These are phyloP conservation scores for Nasturtium officinale DNA, from an alignment of 345 rosid genomes.

Conservation along the genomic window DNA sequence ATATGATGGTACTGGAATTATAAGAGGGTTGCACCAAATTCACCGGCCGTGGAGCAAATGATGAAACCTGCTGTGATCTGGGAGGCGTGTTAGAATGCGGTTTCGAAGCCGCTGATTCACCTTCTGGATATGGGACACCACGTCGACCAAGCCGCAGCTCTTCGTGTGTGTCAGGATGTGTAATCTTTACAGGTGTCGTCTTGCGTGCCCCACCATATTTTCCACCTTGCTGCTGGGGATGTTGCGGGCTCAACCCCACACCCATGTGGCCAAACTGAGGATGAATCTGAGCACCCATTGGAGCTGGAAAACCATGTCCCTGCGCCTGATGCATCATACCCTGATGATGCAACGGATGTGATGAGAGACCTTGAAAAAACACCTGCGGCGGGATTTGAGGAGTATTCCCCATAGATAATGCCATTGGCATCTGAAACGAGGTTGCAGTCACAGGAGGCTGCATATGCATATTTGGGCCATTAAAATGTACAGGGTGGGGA, in stretches of 20 bases:
- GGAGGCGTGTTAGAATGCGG: constrained; percentile 62
- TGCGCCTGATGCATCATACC: constrained; percentile 87
- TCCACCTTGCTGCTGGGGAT: constrained; percentile 75
- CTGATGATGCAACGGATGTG: constrained; percentile 75
- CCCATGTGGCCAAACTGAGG: constrained; percentile 74
- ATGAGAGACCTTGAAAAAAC: constrained; percentile 69
- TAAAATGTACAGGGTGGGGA: constrained; percentile 61
- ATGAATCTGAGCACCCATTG: constrained; percentile 64
- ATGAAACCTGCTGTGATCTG: constrained; percentile 65
- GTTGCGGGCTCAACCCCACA: constrained; percentile 63
- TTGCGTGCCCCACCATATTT: constrained; percentile 69
- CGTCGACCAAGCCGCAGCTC: constrained; percentile 88
- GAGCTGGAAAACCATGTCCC: constrained; percentile 65
- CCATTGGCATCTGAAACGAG: constrained; percentile 75
- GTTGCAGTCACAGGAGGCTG: constrained; percentile 69
- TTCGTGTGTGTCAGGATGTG: constrained; percentile 92
- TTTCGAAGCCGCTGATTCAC: constrained; percentile 58
- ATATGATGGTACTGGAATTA: constrained; percentile 49
- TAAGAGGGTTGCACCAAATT: constrained; percentile 58
- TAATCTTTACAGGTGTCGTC: constrained; percentile 71
- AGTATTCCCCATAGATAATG: constrained; percentile 66
- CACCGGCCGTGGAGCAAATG: constrained; percentile 58
- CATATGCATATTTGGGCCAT: constrained; percentile 67
- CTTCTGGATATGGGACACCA: constrained; percentile 60
- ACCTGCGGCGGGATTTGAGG: constrained; percentile 71